These are phyloP conservation scores for Phytophthora megakarya DNA, from an alignment of 352 stramenopile genomes.

Conservation along the genomic window DNA sequence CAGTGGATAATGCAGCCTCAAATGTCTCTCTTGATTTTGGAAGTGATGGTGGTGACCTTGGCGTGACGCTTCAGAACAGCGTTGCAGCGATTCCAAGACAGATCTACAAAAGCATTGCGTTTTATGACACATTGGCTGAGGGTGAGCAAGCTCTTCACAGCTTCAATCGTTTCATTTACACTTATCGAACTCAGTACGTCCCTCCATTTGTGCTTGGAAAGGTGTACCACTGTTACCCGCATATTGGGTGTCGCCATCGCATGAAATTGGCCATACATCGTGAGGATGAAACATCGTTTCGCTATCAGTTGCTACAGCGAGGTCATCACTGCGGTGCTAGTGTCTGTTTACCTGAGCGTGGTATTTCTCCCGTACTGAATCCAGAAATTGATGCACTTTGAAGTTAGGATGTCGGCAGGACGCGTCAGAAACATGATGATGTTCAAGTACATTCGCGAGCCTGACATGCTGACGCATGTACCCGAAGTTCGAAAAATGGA, in stretches of 20 bases:
- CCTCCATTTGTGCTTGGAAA: constrained; percentile 3
- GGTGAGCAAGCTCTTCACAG: constrained; percentile 1
- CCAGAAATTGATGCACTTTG: not conserved
- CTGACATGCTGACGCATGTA: not conserved
- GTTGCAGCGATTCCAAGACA: not conserved
- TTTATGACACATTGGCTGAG: not conserved
- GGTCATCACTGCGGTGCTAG: not conserved
- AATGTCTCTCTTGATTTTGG: constrained; percentile 6
- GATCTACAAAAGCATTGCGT: not conserved
- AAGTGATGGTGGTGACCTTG: not conserved
- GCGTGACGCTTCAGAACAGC: not conserved
- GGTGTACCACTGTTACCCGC: constrained; percentile 8
- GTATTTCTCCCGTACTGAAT: constrained; percentile 3
- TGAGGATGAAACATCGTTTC: not conserved
- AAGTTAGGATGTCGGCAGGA: not conserved
- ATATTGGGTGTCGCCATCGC: not conserved
- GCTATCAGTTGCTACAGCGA: constrained; percentile 4
- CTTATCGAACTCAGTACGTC: constrained; percentile 1
- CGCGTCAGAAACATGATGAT: constrained; percentile 3
- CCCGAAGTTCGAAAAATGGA: constrained; percentile 4
- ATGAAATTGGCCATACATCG: constrained; percentile 1
- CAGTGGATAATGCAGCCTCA: not conserved
- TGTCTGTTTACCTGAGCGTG: not conserved
- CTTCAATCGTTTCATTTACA: constrained; percentile 15
- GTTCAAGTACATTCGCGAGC: constrained; percentile 4